phyloP scores from a whole-genome alignment of 352 stramenopile species.

The Phytophthora kernoviae region DNA sequence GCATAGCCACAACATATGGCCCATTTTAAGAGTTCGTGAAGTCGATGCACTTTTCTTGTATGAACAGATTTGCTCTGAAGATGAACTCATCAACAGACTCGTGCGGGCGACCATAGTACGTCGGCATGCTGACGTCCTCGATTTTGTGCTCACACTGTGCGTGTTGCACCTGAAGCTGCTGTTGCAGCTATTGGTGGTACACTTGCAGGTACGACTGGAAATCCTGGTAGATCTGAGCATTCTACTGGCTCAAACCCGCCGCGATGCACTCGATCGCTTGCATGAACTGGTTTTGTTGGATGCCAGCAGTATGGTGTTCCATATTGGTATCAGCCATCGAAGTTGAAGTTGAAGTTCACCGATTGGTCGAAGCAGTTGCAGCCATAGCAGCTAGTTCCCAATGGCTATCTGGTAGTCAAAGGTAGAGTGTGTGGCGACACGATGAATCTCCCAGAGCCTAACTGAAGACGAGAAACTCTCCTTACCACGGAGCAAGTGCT shows the following conservation, averaged over 20 bases:
- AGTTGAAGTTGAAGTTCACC: too few species aligned
- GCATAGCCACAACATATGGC: constrained; percentile 1
- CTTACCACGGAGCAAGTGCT: too few species aligned
- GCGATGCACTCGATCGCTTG: constrained; percentile 5
- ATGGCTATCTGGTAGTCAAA: too few species aligned
- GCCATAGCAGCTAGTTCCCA: too few species aligned
- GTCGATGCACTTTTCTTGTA: constrained; percentile 13
- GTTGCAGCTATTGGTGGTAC: constrained; percentile 9
- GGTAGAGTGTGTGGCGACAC: too few species aligned
- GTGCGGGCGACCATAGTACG: neutral
- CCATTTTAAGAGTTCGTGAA: constrained; percentile 5
- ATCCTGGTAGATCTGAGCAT: constrained; percentile 14
- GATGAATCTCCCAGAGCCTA: too few species aligned
- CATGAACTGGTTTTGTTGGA: constrained; percentile 4
- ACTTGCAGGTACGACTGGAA: constrained; percentile 4
- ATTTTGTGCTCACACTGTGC: constrained; percentile 8
- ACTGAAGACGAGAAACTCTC: too few species aligned
- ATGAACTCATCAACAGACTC: constrained; percentile 14
- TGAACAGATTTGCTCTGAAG: constrained; percentile 13
- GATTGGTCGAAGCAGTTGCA: too few species aligned
- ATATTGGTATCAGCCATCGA: too few species aligned
- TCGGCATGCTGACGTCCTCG: constrained; percentile 9
- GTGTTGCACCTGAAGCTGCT: neutral
- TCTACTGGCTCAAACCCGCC: constrained; percentile 2
- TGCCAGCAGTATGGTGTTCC: too few species aligned